Base-by-base conservation (phyloP, 1,139 yeast species). In the Sugiyamaella paludigena region DNA sequence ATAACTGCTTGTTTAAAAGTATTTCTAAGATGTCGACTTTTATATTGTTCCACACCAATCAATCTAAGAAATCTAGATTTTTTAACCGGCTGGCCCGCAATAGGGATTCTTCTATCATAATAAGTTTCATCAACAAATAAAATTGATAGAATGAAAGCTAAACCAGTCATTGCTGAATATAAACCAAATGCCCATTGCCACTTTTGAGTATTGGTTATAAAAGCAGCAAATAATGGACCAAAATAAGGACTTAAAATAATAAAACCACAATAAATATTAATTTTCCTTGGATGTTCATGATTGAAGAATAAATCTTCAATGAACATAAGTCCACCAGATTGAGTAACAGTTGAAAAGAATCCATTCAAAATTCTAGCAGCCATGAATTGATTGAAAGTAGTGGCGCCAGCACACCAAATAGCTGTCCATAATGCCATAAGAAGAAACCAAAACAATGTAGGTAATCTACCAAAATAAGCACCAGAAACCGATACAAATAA, bases 291-390 rank as follows among this genome's bases (percentile, higher is more conserved):
- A 13, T 48, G 41, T 27, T 48, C 45, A 12, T 28, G 31, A 27
- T 40, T 38, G 36, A 27, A 44, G 24, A 48, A 48, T 27, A 48
- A 11, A 36, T 48, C 51, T 39, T 48, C 49, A 37, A 48, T 48
- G 24, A 48, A 48, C 47, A 48, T 48, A 40, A 48, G 24, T 10
- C 51, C 51, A 10, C 49, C 40, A 13, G 38, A 38, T 31, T 48
- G 51, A 8, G 46, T 30, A 7, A 48, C 51, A 13, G 51, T 48
- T 13, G 51, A 48, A 28, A 48, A 48, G 34, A 48, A 48, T 10
- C 51, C 51, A 19, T 48, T 48, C 11, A 48, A 32, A 28, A 48
- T 45, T 37, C 51, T 35, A 4, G 51, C 51, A 8, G 51, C 51
- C 43, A 42, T 48, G 40, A 45, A 48, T 33, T 48, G 51, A 10